A percentile compares a stretch with the other conserved stretches of the same genome.
These are phyloP conservation scores for Didymella pomorum DNA, from an alignment of 2,329 filamentous ascomycete species.

Conservation along the genomic window DNA sequence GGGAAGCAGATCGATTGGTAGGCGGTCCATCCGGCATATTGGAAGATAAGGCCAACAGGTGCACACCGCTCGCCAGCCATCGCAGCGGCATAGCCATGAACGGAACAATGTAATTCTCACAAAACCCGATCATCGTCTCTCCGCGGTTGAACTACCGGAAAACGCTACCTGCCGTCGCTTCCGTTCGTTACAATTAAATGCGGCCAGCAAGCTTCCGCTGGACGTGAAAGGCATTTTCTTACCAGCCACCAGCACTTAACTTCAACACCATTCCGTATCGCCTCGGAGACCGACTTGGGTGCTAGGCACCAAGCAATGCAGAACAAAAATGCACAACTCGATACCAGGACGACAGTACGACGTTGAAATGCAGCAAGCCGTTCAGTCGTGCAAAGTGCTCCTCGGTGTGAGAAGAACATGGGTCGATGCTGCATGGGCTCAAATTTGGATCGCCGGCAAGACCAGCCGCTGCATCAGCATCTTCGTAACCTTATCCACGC, in stretches of 20 bases:
- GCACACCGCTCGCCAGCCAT: background rate
- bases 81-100: background rate
- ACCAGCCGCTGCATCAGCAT: slow-evolving; percentile 15
- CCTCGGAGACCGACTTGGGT: slow-evolving; percentile 4
- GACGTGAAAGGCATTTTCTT: slow-evolving; percentile 3
- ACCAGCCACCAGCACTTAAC: slow-evolving; percentile 12
- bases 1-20: background rate
- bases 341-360: slow-evolving; percentile 17
- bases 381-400: slow-evolving; percentile 1
- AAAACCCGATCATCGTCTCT: background rate
- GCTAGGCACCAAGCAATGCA: slow-evolving; percentile 8
- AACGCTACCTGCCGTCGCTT: slow-evolving; percentile 11
- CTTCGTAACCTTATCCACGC: slow-evolving; percentile 19
- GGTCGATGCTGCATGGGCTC: slow-evolving; percentile 4
- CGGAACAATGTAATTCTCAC: background rate
- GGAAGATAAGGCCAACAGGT: background rate
- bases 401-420: slow-evolving; percentile 1
- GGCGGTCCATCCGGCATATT: background rate
- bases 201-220: slow-evolving; percentile 7
- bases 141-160: background rate
- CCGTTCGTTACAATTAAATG: slow-evolving; percentile 12
- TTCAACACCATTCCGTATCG: slow-evolving; percentile 12
- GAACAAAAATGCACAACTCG: slow-evolving; percentile 11
- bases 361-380: slow-evolving; percentile 8
- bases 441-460: slow-evolving; percentile 21